Base-by-base conservation (phyloP, 192 early-diverging fungal species). In the Podila horticola region DNA sequence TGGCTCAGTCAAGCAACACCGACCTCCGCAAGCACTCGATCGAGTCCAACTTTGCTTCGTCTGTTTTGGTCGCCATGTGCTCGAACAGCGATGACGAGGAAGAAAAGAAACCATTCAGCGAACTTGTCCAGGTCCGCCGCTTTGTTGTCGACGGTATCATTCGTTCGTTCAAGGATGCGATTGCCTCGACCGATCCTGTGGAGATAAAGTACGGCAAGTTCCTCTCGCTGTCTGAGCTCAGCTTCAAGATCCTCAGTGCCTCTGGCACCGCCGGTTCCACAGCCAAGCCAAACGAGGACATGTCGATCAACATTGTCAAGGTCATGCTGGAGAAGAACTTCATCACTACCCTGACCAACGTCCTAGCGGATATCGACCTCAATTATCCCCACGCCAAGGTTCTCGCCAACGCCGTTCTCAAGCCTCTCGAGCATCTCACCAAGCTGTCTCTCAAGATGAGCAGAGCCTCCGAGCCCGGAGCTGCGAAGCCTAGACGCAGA, bases 291-390 rank as follows among this genome's bases (percentile, higher is more conserved):
- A 86, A 74, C 24, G 90, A 93, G n/a, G 91, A 93, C 48, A 83
- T 82, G 3, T 85, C 87, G 4, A 67, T 90, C 26, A 86, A 88
- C 13, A 87, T 94, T 38, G 91, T 90, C 17, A 90, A 90, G 45
- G 86, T 93, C 57, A 95, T 99, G 91, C 84, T 99, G 29, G 97
- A 98, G 41, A 97, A 96, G 60, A 90, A 92, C 10, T 94, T 95
- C 71, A 93, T 97, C 0, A 88, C 85, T 45, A 83, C 93, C 3
- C 75, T 99, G 30, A 96, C 96, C 7, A 90, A 87, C 41, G 90
- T 94, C 3, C 82, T 96, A 24, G 91, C 90, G 38, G 94, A 96
- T 64, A 86, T 99, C 41, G 97, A 99, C 74, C 83, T 96, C 36
- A 94, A 97, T 74, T 95, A 98, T 73, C 98, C 98, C 10, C 85